Evolutionary conservation across 345 rosid species (phyloP), one percentile per base, ranked within the genome.

Genomic region (Pseudoturritis turrita): DNA sequence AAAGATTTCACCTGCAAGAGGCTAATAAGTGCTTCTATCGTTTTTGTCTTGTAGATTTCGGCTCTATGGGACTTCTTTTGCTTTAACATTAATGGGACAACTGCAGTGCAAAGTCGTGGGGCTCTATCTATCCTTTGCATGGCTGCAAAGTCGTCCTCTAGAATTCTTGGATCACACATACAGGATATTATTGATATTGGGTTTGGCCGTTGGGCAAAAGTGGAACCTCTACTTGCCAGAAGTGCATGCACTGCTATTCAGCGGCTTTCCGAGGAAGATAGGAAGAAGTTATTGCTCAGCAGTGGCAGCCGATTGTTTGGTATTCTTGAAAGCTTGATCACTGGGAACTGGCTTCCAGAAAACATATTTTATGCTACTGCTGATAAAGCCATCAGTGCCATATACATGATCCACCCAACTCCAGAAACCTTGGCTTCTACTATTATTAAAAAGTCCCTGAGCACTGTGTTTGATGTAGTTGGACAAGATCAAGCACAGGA

Each of bases 191-290:
- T 91, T 72, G 99, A 95, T 81, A 95, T 95, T 74, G 99, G 99
- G 43, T 95, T 95, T 81, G 99, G 99, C 43, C 92, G 99, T 50
- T 91, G 99, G 99, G 98, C 98, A 12, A 95, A 91, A 86, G 87
- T 86, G 54, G 99, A 95, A 17, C 92, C 96, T 78, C 77, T 95
- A 75, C 91, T 95, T 75, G 97, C 96, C 59, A 88, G 96, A 85
- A 84, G 81, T 40, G 95, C 99, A 53, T 91, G 99, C 81, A 76
- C 79, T 77, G 96, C 96, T 59, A 81, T 95, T 80, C 92, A 89
- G 80, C 83, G 99, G 75, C 81, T 95, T 77, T 83, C 96, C 14
- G 86, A 80, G 49, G 96, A 91, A 76, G 96, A 95, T 79, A 87
- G 72, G 81, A 87, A 86, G 74, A 95, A 79, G 70, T 75, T 95